Evolutionary conservation across 2,329 filamentous ascomycete species (phyloP).

Genomic region (Sporothrix brasiliensis): DNA sequence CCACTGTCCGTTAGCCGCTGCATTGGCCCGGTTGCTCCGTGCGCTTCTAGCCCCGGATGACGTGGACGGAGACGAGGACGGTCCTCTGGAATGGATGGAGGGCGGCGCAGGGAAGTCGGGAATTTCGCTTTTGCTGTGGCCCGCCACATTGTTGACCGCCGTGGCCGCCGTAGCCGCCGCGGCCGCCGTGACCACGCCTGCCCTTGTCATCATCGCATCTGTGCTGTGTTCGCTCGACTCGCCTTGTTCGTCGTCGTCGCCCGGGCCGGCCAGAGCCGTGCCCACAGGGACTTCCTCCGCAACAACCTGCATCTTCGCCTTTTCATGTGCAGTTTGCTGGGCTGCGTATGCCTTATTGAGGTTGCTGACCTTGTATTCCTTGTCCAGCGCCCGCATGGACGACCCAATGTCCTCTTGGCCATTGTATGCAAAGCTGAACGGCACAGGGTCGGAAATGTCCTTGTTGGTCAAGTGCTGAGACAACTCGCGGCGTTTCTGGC

Average conservation of each 20-base stretch:
- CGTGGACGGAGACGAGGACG: not conserved
- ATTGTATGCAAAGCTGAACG: slow-evolving; percentile 41
- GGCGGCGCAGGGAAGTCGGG: slow-evolving; percentile 34
- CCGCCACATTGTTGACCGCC: too few species aligned
- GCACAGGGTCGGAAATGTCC: slow-evolving; percentile 43
- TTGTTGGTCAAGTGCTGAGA: slow-evolving; percentile 36
- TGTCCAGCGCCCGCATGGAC: slow-evolving; percentile 34
- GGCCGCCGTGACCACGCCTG: not conserved
- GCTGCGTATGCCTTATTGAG: slow-evolving; percentile 18
- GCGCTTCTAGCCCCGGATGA: not conserved
- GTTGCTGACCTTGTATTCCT: slow-evolving; percentile 34
- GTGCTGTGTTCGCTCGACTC: not conserved
- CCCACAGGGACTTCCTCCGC: slow-evolving; percentile 21
- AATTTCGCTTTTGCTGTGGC: slow-evolving; percentile 25
- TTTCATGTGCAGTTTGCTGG: slow-evolving; percentile 18
- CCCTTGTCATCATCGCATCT: not conserved
- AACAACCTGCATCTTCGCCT: slow-evolving; percentile 12
- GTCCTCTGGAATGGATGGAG: not conserved
- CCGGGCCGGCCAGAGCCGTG: slow-evolving; percentile 17
- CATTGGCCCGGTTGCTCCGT: not conserved
- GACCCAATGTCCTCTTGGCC: slow-evolving; percentile 34
- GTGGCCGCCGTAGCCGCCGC: not conserved
- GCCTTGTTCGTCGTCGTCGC: not conserved
- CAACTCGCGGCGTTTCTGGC: slow-evolving; percentile 35
- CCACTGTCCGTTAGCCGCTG: slow-evolving; percentile 30